A percentile compares a stretch with the other conserved stretches of the same genome.
Conservation (phyloP, 352 stramenopile species). For the Phytopythium delawarense region DNA sequence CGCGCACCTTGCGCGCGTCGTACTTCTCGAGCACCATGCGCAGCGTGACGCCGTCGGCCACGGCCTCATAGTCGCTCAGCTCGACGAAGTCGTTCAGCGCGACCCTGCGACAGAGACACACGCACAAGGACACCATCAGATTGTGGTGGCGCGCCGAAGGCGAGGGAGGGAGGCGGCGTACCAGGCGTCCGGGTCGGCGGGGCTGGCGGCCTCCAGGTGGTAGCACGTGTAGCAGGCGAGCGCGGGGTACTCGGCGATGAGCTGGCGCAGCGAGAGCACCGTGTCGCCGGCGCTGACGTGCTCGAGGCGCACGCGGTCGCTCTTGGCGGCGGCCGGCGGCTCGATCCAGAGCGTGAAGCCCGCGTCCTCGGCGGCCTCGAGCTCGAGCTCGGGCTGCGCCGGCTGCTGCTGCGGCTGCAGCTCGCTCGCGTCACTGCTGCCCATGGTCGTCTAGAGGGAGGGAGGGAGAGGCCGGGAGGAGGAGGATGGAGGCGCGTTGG, state of each 20-base stretch:
- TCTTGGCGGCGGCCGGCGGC: constrained; percentile 24
- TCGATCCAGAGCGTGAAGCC: constrained; percentile 54
- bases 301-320: constrained; percentile 48
- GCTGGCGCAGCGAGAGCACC: constrained; percentile 76
- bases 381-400: constrained; percentile 2
- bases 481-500: neutral
- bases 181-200: constrained; percentile 23
- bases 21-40: constrained; percentile 88
- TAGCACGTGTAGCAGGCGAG: constrained; percentile 87
- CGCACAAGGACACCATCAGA: neutral
- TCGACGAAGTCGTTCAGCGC: constrained; percentile 85
- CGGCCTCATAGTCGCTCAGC: constrained; percentile 73
- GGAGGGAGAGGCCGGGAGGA: neutral
- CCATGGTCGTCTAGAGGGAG: constrained; percentile 11
- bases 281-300: constrained; percentile 72
- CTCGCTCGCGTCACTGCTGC: constrained; percentile 21
- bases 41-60: constrained; percentile 57
- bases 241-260: constrained; percentile 77
- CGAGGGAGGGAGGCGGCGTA: neutral
- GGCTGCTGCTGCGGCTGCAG: neutral
- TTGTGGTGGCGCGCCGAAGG: neutral
- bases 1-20: constrained; percentile 77
- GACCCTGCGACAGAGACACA: constrained; percentile 17
- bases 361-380: constrained; percentile 32
- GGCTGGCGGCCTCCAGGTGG: constrained; percentile 55